Percentiles rank a stretch among this genome's conserved stretches.
phyloP scores from a whole-genome alignment of 495 filamentous ascomycete genomes.

The Cryomyces antarcticus region DNA sequence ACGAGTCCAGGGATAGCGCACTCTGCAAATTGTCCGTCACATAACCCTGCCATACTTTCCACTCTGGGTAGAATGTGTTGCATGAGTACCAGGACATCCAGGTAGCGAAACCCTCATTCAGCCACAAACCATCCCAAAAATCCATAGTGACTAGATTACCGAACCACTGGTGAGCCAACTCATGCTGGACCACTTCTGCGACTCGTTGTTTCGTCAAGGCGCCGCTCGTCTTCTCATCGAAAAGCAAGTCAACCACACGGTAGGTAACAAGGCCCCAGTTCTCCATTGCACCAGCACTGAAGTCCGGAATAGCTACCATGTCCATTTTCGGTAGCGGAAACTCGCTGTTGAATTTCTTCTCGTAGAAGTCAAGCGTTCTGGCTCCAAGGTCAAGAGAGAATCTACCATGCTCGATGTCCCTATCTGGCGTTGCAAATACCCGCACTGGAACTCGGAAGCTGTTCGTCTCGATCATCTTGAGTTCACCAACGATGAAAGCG shows the following conservation, averaged over 20 bases:
- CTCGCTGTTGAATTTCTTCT: slow-evolving; percentile 50
- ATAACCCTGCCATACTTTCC: slow-evolving; percentile 97
- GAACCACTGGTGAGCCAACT: slow-evolving; percentile 97
- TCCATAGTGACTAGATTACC: slow-evolving; percentile 99
- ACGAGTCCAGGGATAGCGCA: slow-evolving; percentile 69
- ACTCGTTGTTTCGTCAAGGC: slow-evolving; percentile 86
- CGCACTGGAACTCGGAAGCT: slow-evolving; percentile 54
- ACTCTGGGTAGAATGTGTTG: slow-evolving; percentile 84
- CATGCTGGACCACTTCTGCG: slow-evolving; percentile 88
- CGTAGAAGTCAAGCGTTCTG: slow-evolving; percentile 48
- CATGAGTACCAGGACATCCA: slow-evolving; percentile 61
- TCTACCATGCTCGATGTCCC: slow-evolving; percentile 42
- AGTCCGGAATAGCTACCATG: slow-evolving; percentile 94
- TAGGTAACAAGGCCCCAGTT: slow-evolving; percentile 98
- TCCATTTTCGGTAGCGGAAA: slow-evolving; percentile 81
- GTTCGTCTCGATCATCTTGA: slow-evolving; percentile 55
- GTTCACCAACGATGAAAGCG: slow-evolving; percentile 56
- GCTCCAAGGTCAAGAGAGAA: slow-evolving; percentile 53
- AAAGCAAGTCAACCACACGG: slow-evolving; percentile 72
- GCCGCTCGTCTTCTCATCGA: slow-evolving; percentile 80
- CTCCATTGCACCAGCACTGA: slow-evolving; percentile 90
- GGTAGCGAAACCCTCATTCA: slow-evolving; percentile 95
- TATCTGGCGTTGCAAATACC: slow-evolving; percentile 43
- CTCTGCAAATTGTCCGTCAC: slow-evolving; percentile 80
- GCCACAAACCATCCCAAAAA: slow-evolving; percentile 97